Percentiles rank a stretch among this genome's conserved stretches.
phyloP scores from a whole-genome alignment of 208 protist genomes.

The Leishmania aethiopica region DNA sequence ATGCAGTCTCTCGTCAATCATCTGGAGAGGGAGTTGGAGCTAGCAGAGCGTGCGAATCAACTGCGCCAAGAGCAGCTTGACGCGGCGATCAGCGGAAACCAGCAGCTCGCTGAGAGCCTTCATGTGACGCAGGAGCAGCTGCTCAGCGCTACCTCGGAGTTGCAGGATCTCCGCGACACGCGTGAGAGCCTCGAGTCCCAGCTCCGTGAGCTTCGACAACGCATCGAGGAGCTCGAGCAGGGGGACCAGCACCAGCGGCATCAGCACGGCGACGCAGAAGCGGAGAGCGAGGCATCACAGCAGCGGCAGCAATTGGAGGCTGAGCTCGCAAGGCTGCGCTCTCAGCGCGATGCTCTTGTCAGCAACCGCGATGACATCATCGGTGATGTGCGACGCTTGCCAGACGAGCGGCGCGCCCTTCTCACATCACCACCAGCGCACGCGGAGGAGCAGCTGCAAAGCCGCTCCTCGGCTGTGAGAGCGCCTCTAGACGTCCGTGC shows the following conservation, averaged over 20 bases:
- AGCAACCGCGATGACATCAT: constrained; percentile 8
- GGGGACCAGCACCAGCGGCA: constrained; percentile 6
- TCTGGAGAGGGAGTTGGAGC: constrained; percentile 28
- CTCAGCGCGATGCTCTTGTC: constrained; percentile 5
- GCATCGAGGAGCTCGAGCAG: constrained; percentile 4
- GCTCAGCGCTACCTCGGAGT: background rate
- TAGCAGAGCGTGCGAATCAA: constrained; percentile 22
- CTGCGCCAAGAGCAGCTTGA: constrained; percentile 35
- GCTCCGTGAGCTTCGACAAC: background rate
- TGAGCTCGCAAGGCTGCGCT: constrained; percentile 17
- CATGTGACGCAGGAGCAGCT: constrained; percentile 8
- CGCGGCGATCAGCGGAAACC: background rate
- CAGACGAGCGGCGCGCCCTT: background rate
- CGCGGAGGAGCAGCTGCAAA: background rate
- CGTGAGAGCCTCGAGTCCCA: constrained; percentile 4
- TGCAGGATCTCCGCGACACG: constrained; percentile 13
- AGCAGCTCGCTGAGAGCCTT: constrained; percentile 13
- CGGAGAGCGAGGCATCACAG: background rate
- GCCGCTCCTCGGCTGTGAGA: background rate
- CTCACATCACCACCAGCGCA: background rate
- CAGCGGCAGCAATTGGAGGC: constrained; percentile 3
- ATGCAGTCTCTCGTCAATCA: constrained; percentile 22
- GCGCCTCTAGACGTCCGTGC: background rate
- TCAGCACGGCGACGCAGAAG: background rate
- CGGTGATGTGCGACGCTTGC: constrained; percentile 13